Conservation (phyloP, 2,329 filamentous ascomycete genomes). For the Talaromyces atroroseus region DNA sequence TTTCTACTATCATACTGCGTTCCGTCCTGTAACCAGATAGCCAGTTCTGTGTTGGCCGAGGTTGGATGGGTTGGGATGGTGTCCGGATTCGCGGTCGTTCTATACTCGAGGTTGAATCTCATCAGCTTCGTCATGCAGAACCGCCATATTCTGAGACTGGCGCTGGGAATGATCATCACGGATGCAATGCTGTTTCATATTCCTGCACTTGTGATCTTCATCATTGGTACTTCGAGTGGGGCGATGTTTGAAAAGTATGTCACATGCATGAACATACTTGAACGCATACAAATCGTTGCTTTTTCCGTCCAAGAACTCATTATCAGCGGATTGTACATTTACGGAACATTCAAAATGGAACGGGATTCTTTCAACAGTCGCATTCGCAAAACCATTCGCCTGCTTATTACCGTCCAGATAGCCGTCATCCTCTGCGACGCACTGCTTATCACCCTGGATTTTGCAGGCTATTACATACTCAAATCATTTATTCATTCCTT, state of each 20-base stretch:
- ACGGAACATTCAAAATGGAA: conserved; percentile 34
- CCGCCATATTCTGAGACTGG: conserved; percentile 17
- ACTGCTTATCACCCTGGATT: conserved; percentile 7
- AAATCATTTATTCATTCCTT: conserved; percentile 14
- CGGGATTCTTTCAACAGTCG: conserved; percentile 10
- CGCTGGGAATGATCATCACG: conserved; percentile 36
- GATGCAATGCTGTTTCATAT: conserved; percentile 31
- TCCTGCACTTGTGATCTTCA: conserved; percentile 30
- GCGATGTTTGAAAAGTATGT: conserved; percentile 20
- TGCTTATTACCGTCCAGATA: conserved; percentile 10
- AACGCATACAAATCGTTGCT: conserved; percentile 46
- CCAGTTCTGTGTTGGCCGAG: conserved; percentile 11
- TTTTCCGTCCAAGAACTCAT: conserved; percentile 48
- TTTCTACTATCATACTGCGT: conserved; percentile 20
- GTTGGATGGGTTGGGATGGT: conserved; percentile 38
- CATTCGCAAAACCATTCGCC: conserved; percentile 6
- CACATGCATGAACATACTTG: conserved; percentile 32
- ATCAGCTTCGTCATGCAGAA: conserved; percentile 23
- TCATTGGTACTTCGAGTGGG: not conserved
- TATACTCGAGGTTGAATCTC: conserved; percentile 39
- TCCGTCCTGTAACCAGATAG: conserved; percentile 26
- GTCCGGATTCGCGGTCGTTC: conserved; percentile 37
- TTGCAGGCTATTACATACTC: conserved; percentile 9
- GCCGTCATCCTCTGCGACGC: conserved; percentile 1
- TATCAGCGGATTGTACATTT: conserved; percentile 46